Conservation (phyloP, 73 alveolate genomes). For the Urostyla sp. region DNA sequence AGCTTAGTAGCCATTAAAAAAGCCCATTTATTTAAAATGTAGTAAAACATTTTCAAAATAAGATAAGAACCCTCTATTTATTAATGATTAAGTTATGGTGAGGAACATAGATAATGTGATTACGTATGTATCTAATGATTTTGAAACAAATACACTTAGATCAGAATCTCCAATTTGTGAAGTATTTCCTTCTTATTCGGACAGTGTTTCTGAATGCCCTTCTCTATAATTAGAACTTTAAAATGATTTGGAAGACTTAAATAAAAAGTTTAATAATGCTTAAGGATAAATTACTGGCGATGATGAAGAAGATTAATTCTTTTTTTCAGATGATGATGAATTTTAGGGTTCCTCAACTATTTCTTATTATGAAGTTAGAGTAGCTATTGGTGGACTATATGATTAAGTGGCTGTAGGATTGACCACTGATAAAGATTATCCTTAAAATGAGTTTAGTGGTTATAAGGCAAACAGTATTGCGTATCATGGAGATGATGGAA, state of each 20-base stretch:
- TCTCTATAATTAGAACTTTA: not conserved
- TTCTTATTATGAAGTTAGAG: conserved; percentile 45
- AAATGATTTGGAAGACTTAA: conserved; percentile 12
- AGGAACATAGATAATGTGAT: not conserved
- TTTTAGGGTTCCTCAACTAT: not conserved
- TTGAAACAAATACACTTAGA: conserved; percentile 39
- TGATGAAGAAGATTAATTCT: conserved; percentile 16
- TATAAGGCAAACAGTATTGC: conserved; percentile 34
- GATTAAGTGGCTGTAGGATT: conserved; percentile 58
- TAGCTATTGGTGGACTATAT: conserved; percentile 36
- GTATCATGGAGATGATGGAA: conserved; percentile 62
- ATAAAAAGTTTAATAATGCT: not conserved
- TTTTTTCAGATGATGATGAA: no score
- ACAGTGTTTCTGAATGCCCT: conserved; percentile 41
- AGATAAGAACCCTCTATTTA: not conserved
- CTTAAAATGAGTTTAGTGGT: conserved; percentile 49
- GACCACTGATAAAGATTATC: conserved; percentile 8
- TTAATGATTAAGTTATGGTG: not conserved
- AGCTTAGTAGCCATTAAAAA: conserved; percentile 2
- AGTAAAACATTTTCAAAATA: no score
- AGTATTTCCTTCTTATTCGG: not conserved
- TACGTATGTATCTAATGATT: conserved; percentile 30
- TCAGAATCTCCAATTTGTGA: conserved; percentile 13
- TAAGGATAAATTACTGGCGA: not conserved
- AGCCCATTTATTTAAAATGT: not conserved